These are phyloP conservation scores for Cordyceps militaris DNA, from an alignment of 2,329 filamentous ascomycete genomes.

Conservation along the genomic window DNA sequence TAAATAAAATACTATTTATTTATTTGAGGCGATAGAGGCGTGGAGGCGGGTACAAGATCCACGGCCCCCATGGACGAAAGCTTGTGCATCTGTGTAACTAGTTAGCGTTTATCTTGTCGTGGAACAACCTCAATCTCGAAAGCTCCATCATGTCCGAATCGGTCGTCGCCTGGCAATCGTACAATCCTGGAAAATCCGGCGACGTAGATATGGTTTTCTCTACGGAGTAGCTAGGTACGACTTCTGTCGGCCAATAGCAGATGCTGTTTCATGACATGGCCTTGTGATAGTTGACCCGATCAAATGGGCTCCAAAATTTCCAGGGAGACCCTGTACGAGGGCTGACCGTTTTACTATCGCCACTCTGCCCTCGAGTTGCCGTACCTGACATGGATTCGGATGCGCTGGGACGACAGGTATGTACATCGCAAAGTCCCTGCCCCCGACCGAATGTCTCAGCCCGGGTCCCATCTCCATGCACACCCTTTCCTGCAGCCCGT, in stretches of 20 bases:
- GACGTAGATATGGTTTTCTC: not conserved
- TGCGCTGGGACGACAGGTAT: not conserved
- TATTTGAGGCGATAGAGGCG: too few relatives aligned
- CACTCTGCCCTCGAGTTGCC: not conserved
- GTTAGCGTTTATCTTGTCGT: too few relatives aligned
- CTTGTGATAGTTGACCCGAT: too few relatives aligned
- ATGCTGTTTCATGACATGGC: too few relatives aligned
- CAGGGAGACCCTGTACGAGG: not conserved
- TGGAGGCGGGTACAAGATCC: not conserved
- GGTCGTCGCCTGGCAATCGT: not conserved
- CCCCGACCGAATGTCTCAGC: constrained; percentile 9
- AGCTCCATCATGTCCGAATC: not conserved
- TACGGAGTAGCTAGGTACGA: too few relatives aligned
- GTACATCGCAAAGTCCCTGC: not conserved
- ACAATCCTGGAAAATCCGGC: not conserved
- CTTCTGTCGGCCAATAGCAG: too few relatives aligned
- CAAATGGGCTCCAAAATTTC: not conserved
- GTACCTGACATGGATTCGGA: not conserved
- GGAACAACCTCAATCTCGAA: not conserved
- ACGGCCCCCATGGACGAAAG: not conserved
- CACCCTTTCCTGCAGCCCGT: not conserved
- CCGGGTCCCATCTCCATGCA: not conserved
- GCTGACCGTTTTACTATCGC: not conserved
- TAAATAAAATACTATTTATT: too few relatives aligned
- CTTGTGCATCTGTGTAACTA: too few relatives aligned